phyloP scores from a whole-genome alignment of 495 filamentous ascomycete genomes.

The Chaetomium cochliodes region DNA sequence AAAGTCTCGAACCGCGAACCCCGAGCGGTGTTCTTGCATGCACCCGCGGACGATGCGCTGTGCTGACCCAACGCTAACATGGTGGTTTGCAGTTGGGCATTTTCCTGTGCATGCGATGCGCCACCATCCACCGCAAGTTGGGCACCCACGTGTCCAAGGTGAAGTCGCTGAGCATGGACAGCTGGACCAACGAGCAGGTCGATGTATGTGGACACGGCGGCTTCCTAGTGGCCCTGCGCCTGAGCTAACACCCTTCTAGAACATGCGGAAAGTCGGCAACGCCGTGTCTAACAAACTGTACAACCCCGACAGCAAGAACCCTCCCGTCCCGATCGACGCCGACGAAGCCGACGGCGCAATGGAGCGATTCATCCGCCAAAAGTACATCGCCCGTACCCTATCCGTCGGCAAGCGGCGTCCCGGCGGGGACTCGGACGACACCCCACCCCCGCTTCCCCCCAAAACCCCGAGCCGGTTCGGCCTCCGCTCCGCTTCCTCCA shows the following conservation, averaged over 20 bases:
- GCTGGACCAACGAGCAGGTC: constrained; percentile 91
- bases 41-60: not conserved
- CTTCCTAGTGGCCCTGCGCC: constrained; percentile 11
- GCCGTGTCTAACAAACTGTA: constrained; percentile 76
- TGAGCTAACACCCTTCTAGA: constrained; percentile 52
- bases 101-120: constrained; percentile 98
- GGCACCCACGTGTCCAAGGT: constrained; percentile 98
- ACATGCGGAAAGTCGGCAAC: constrained; percentile 91
- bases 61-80: constrained; percentile 20
- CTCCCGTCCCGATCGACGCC: constrained; percentile 78
- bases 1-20: not conserved
- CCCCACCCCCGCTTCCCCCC: constrained; percentile 78
- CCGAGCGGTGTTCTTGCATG: not conserved
- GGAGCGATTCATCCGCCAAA: constrained; percentile 91
- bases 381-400: constrained; percentile 67
- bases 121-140: constrained; percentile 89
- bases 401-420: constrained; percentile 42
- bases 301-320: constrained; percentile 79
- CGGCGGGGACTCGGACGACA: constrained; percentile 52
- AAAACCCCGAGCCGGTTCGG: constrained; percentile 77
- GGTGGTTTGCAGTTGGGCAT: constrained; percentile 69
- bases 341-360: constrained; percentile 90
- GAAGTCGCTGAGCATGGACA: constrained; percentile 97
- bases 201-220: constrained; percentile 60
- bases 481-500: constrained; percentile 73